A percentile compares a stretch with the other conserved stretches of the same genome.
These are phyloP conservation scores for Spizellomyces punctatus DNA, from an alignment of 192 early-diverging fungal species.

Conservation along the genomic window DNA sequence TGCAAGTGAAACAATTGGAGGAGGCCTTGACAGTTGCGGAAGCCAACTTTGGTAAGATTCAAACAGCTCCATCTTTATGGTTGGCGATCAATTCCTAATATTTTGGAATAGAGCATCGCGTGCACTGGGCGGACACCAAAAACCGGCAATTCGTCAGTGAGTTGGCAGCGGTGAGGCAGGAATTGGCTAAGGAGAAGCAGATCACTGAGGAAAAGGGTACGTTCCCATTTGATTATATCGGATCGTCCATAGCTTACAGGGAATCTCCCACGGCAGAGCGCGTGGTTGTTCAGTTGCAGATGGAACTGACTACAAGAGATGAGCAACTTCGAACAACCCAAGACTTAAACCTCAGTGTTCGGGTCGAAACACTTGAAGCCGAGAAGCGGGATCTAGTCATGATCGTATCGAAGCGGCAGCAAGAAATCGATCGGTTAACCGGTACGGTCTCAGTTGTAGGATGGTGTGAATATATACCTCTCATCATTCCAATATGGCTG, in stretches of 20 bases:
- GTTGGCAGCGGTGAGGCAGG: not conserved
- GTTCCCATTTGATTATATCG: not conserved
- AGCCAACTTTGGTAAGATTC: not conserved
- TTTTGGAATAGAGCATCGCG: conserved; percentile 3
- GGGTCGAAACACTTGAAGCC: not conserved
- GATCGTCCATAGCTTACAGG: not conserved
- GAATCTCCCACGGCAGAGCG: not conserved
- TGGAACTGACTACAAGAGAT: conserved; percentile 6
- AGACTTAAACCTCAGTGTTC: not conserved
- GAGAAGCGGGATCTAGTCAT: conserved; percentile 28
- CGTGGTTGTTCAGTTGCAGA: not conserved
- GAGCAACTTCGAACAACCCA: not conserved
- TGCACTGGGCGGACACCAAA: not conserved
- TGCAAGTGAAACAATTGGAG: conserved; percentile 2
- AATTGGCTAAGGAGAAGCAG: not conserved
- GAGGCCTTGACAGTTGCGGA: not conserved
- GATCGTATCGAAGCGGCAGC: conserved; percentile 14
- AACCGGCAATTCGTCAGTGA: not conserved
- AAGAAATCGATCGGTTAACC: conserved; percentile 21
- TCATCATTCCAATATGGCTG: not conserved
- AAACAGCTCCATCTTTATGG: too few relatives aligned
- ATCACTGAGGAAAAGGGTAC: conserved; percentile 3
- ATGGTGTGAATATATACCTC: not conserved
- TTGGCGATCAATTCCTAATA: too few relatives aligned
- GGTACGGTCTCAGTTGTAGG: not conserved